Conservation (phyloP, 2,329 filamentous ascomycete genomes). For the Chaetomium sp. region DNA sequence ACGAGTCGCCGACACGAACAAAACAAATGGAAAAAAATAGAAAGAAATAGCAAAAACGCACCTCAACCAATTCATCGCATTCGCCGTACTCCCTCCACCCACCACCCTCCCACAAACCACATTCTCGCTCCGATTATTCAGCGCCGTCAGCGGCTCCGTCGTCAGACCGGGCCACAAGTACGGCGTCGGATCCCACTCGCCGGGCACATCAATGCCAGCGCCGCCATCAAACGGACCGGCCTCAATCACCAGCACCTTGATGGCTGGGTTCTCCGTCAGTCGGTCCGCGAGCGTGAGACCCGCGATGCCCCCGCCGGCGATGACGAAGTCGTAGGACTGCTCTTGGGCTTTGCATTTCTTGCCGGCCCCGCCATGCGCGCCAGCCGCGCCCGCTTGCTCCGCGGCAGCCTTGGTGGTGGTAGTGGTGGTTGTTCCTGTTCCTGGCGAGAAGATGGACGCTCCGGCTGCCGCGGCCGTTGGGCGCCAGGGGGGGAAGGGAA, state of each 20-base stretch:
- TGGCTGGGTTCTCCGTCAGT: conserved; percentile 27
- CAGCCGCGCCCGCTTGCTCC: too few relatives aligned
- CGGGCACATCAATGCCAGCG: conserved; percentile 27
- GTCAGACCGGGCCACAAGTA: conserved; percentile 27
- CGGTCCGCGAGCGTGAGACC: conserved; percentile 31
- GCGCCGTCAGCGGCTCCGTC: conserved; percentile 23
- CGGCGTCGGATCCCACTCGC: conserved; percentile 24
- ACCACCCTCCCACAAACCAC: conserved; percentile 27
- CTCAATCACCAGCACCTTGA: conserved; percentile 27
- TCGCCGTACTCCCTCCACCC: conserved; percentile 31
- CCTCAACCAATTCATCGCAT: conserved; percentile 32
- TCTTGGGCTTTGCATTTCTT: too few relatives aligned
- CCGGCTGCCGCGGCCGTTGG: too few relatives aligned
- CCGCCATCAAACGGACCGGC: conserved; percentile 25
- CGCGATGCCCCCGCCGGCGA: conserved; percentile 29
- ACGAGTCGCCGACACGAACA: not conserved
- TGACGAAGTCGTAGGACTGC: conserved; percentile 24
- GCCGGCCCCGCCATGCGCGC: too few relatives aligned
- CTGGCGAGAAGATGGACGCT: too few relatives aligned
- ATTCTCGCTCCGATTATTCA: conserved; percentile 22
- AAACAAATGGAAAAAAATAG: too few relatives aligned
- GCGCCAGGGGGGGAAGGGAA: too few relatives aligned
- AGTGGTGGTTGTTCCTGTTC: too few relatives aligned
- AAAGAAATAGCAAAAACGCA: not conserved
- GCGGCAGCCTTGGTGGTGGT: too few relatives aligned